phyloP scores from a whole-genome alignment of 2,329 filamentous ascomycete species.

The Neonectria faginata region DNA sequence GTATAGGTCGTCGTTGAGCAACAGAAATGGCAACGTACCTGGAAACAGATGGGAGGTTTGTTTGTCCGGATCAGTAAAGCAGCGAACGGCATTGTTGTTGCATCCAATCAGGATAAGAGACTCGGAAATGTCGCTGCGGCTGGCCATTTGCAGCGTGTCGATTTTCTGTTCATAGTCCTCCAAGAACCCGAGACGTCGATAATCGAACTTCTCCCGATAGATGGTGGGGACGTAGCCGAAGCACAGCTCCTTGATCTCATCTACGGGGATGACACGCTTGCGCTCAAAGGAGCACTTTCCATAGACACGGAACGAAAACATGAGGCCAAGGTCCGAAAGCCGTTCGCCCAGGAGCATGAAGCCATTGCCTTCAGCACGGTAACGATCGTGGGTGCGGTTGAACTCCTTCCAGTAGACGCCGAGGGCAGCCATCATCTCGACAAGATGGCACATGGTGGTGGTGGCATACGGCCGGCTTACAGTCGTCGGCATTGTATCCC shows the following conservation, averaged over 20 bases:
- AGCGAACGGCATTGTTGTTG: slow-evolving; percentile 62
- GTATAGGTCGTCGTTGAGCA: neutral
- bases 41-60: slow-evolving; percentile 63
- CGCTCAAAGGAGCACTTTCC: slow-evolving; percentile 61
- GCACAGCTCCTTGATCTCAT: slow-evolving; percentile 65
- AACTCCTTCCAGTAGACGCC: slow-evolving; percentile 71
- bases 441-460: slow-evolving; percentile 66
- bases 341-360: slow-evolving; percentile 62
- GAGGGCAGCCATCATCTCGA: slow-evolving; percentile 66
- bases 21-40: slow-evolving; percentile 48
- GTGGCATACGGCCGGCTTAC: slow-evolving; percentile 64
- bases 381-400: slow-evolving; percentile 61
- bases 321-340: slow-evolving; percentile 62
- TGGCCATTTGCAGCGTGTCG: slow-evolving; percentile 61
- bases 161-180: slow-evolving; percentile 57
- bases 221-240: slow-evolving; percentile 69
- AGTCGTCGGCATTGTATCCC: slow-evolving; percentile 64
- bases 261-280: slow-evolving; percentile 65
- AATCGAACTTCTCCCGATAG: slow-evolving; percentile 56
- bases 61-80: slow-evolving; percentile 53
- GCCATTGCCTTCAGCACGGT: slow-evolving; percentile 68
- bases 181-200: slow-evolving; percentile 53
- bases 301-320: slow-evolving; percentile 65
- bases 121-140: slow-evolving; percentile 61
- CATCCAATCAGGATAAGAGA: slow-evolving; percentile 66